Evolutionary conservation across 331 rosid genomes (phyloP).

Genomic region (Malus hybrid): DNA sequence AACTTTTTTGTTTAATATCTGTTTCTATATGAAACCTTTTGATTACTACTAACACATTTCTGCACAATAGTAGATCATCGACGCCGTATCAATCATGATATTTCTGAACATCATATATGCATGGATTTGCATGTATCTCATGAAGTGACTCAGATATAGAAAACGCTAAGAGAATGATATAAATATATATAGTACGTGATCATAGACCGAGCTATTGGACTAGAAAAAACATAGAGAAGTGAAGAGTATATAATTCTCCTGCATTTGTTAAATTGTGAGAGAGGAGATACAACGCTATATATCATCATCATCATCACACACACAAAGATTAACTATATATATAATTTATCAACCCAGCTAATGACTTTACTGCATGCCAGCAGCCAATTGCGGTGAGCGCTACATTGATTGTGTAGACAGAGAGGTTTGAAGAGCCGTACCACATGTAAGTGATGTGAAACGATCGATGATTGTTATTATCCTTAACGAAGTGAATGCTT

Average conservation of each 20-base stretch:
- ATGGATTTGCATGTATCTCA: background rate
- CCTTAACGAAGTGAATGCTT: background rate
- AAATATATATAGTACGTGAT: background rate
- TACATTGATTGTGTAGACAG: background rate
- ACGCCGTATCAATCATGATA: background rate
- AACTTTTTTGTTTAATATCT: background rate
- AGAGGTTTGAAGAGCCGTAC: background rate
- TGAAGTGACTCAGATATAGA: background rate
- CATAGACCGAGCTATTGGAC: background rate
- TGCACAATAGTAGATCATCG: background rate
- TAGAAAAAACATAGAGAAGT: background rate
- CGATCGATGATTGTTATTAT: background rate
- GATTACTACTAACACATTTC: background rate
- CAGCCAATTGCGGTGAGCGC: background rate
- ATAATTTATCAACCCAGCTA: background rate
- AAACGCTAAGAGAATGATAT: background rate
- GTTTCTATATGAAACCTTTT: background rate
- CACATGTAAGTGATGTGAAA: background rate
- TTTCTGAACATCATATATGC: background rate
- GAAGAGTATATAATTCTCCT: background rate
- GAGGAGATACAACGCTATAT: background rate
- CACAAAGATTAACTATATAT: no score
- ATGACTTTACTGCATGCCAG: background rate
- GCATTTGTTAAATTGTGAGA: no score
- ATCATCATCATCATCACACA: background rate